Evolutionary conservation across 2,329 filamentous ascomycete genomes (phyloP).

Genomic region (Talaromyces sp.): DNA sequence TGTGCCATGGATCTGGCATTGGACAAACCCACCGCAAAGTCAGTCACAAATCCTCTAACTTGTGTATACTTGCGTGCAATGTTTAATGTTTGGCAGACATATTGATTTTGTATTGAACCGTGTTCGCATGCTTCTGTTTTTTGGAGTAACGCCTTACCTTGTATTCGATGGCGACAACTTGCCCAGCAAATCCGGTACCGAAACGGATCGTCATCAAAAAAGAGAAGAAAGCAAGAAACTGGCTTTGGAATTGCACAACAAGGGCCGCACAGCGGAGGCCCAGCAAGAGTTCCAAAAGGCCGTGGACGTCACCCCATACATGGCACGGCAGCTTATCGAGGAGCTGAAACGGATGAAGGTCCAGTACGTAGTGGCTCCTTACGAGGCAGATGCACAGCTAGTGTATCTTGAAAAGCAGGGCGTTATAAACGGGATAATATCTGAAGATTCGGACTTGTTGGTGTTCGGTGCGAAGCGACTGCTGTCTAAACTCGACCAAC

Average conservation of each 20-base stretch:
- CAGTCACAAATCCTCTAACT: constrained; percentile 30
- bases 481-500: constrained; percentile 89
- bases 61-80: not conserved
- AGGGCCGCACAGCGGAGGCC: constrained; percentile 75
- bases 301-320: constrained; percentile 90
- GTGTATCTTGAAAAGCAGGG: constrained; percentile 87
- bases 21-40: constrained; percentile 83
- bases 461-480: constrained; percentile 91
- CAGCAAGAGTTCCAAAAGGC: constrained; percentile 87
- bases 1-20: constrained; percentile 89
- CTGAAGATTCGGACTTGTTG: constrained; percentile 91
- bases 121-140: constrained; percentile 89
- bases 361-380: constrained; percentile 88
- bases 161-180: constrained; percentile 95
- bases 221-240: constrained; percentile 70
- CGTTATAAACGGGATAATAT: constrained; percentile 79
- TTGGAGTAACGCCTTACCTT: constrained; percentile 87
- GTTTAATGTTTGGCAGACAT: constrained; percentile 53
- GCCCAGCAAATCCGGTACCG: constrained; percentile 86
- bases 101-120: constrained; percentile 86
- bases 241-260: constrained; percentile 72
- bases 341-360: constrained; percentile 76
- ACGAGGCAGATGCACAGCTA: constrained; percentile 95
- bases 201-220: constrained; percentile 67
- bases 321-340: constrained; percentile 88